phyloP scores from a whole-genome alignment of 768 basidiomycete species.

The Auriscalpium vulgare region DNA sequence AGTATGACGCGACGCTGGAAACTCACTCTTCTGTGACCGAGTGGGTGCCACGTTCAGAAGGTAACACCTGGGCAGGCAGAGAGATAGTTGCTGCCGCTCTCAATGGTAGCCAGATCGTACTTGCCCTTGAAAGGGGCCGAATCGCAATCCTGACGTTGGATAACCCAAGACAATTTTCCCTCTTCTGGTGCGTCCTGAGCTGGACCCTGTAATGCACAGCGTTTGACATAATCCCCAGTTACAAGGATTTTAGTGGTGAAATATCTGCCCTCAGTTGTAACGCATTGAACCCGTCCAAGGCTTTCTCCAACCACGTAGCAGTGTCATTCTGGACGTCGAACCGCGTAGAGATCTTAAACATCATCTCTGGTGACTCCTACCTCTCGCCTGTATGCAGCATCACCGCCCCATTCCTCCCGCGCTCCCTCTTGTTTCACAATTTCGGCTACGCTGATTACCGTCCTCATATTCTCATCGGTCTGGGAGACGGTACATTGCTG shows the following conservation, averaged over 20 bases:
- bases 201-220: not conserved
- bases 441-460: constrained; percentile 43
- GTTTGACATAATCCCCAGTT: constrained; percentile 1
- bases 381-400: constrained; percentile 26
- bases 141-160: constrained; percentile 44
- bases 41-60: constrained; percentile 28
- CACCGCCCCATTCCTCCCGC: constrained; percentile 36
- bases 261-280: constrained; percentile 66
- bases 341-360: constrained; percentile 45
- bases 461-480: constrained; percentile 62
- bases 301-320: constrained; percentile 41
- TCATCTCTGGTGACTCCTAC: constrained; percentile 21
- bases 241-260: constrained; percentile 28
- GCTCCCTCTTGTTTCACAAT: constrained; percentile 44
- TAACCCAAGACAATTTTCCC: constrained; percentile 28
- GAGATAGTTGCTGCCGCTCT: constrained; percentile 63
- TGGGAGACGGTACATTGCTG: constrained; percentile 67
- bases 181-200: constrained; percentile 23
- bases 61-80: constrained; percentile 18
- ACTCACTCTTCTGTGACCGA: constrained; percentile 34
- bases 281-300: constrained; percentile 40
- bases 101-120: constrained; percentile 58
- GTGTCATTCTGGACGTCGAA: constrained; percentile 78
- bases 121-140: constrained; percentile 50
- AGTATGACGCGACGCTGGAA: constrained; percentile 40